Evolutionary conservation across 768 basidiomycete genomes (phyloP).

Genomic region (Floccularia luteovirens): DNA sequence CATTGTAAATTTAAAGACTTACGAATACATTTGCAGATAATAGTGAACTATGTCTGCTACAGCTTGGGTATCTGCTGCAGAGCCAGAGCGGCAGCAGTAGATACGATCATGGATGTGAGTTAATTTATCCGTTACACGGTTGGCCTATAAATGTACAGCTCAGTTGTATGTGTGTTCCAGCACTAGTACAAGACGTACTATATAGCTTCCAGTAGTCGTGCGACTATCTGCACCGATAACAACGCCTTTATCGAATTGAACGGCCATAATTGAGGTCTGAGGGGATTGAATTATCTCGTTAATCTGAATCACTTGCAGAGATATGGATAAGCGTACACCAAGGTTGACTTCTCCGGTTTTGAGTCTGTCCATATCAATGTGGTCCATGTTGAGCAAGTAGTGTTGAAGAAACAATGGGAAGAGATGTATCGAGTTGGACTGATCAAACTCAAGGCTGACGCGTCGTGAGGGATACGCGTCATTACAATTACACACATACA

Average conservation of each 20-base stretch:
- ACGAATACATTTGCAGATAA: slow-evolving; percentile 72
- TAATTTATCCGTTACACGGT: slow-evolving; percentile 97
- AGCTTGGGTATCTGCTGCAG: slow-evolving; percentile 96
- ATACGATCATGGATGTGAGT: slow-evolving; percentile 96
- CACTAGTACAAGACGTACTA: slow-evolving; percentile 42
- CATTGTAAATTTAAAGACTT: slow-evolving; percentile 16
- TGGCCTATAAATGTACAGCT: slow-evolving; percentile 49
- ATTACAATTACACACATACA: slow-evolving; percentile 10
- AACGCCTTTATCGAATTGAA: slow-evolving; percentile 92
- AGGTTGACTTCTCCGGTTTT: slow-evolving; percentile 96
- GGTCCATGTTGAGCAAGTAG: slow-evolving; percentile 37
- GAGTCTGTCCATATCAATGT: slow-evolving; percentile 79
- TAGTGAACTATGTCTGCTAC: slow-evolving; percentile 89
- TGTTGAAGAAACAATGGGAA: slow-evolving; percentile 8
- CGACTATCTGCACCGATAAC: slow-evolving; percentile 96
- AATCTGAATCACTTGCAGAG: slow-evolving; percentile 4
- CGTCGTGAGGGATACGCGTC: slow-evolving; percentile 41
- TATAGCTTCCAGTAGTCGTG: slow-evolving; percentile 95
- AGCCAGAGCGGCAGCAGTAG: slow-evolving; percentile 98
- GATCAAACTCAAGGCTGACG: slow-evolving; percentile 36
- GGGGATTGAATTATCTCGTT: slow-evolving; percentile 3
- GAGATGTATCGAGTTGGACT: slow-evolving; percentile 11
- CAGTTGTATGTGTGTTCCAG: slow-evolving; percentile 4
- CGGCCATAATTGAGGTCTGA: slow-evolving; percentile 99
- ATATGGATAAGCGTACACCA: slow-evolving; percentile 53